Evolutionary conservation across 1,284 basidiomycete genomes (phyloP).

Genomic region (Sphagnurus paluster): DNA sequence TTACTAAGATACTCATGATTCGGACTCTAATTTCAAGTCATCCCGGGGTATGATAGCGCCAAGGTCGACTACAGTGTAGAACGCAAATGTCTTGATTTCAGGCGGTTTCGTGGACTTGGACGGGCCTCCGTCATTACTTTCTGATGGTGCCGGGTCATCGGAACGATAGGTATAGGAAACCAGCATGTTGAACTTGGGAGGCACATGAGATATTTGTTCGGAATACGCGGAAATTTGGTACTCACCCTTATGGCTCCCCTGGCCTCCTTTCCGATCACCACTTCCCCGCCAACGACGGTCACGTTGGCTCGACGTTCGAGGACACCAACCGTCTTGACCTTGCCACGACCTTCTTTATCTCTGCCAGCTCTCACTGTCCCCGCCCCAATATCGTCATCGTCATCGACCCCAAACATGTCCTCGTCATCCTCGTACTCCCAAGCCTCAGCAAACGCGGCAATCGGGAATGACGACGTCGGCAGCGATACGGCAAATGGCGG

Average conservation of each 20-base stretch:
- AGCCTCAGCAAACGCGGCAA: conserved; percentile 88
- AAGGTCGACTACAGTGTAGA: conserved; percentile 80
- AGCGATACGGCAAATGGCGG: conserved; percentile 78
- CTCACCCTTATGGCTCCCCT: conserved; percentile 73
- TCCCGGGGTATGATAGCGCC: conserved; percentile 68
- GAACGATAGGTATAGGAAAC: conserved; percentile 91
- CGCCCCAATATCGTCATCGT: conserved; percentile 26
- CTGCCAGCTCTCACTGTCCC: conserved; percentile 37
- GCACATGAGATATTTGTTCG: conserved; percentile 8
- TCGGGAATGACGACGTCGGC: conserved; percentile 73
- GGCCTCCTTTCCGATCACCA: conserved; percentile 75
- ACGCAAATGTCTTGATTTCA: conserved; percentile 84
- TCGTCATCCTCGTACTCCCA: conserved; percentile 96
- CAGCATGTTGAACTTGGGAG: conserved; percentile 82
- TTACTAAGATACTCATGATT: conserved; percentile 9
- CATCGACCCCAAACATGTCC: conserved; percentile 61
- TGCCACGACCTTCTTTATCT: conserved; percentile 48
- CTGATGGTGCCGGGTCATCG: conserved; percentile 73
- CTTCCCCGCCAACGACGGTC: conserved; percentile 82
- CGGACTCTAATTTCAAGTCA: conserved; percentile 34
- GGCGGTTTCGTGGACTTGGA: conserved; percentile 48
- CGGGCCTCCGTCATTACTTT: conserved; percentile 51
- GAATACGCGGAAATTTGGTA: conserved; percentile 11
- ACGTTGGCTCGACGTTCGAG: conserved; percentile 85
- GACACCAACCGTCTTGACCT: conserved; percentile 72